phyloP scores from a whole-genome alignment of 345 rosid genomes.

The Pugionium dolabratum region DNA sequence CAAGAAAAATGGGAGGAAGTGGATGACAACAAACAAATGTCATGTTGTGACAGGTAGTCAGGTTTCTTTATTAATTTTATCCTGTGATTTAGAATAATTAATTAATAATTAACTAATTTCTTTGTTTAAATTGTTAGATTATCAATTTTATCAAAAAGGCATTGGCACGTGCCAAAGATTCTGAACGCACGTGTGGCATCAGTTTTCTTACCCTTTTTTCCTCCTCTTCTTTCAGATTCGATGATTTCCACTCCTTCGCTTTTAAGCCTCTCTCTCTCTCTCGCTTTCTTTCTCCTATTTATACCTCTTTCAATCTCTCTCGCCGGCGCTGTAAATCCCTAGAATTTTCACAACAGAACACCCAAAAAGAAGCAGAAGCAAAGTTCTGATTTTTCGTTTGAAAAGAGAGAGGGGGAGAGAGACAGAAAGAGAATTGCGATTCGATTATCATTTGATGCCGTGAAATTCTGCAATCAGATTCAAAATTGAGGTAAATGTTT shows the following conservation, averaged over 20 bases:
- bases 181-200: constrained; percentile 39
- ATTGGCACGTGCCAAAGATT: constrained; percentile 44
- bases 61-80: constrained; percentile 9
- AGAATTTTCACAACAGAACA: constrained; percentile 1
- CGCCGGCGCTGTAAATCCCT: constrained; percentile 51
- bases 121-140: no score
- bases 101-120: background rate
- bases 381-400: background rate
- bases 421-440: background rate
- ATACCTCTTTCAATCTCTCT: constrained; percentile 31
- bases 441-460: constrained; percentile 16
- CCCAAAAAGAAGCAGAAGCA: background rate
- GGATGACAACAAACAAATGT: constrained; percentile 29
- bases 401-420: background rate
- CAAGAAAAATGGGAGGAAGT: constrained; percentile 4
- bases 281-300: constrained; percentile 22
- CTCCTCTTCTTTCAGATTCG: constrained; percentile 38
- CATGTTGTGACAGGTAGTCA: constrained; percentile 30
- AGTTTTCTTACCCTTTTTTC: constrained; percentile 23
- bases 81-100: background rate
- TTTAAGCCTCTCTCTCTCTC: constrained; percentile 28
- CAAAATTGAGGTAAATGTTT: constrained; percentile 25
- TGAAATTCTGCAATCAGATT: constrained; percentile 31
- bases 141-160: no score
- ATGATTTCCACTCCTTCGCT: constrained; percentile 38